phyloP scores from a whole-genome alignment of 305 asterid species.

The Fraxinus greggii region DNA sequence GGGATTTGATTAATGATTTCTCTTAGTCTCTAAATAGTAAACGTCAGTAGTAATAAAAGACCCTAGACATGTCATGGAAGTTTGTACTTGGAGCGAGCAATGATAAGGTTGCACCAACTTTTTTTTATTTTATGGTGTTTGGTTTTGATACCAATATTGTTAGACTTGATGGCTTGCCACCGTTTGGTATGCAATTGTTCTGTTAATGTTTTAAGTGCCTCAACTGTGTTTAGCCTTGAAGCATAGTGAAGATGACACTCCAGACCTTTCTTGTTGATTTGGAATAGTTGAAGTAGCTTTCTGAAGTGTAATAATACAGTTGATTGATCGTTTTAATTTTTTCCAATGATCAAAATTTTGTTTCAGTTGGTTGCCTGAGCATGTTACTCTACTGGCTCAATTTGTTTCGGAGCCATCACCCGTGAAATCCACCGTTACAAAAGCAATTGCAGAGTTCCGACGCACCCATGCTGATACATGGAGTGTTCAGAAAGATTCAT shows the following conservation, averaged over 20 bases:
- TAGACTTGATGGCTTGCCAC: background rate
- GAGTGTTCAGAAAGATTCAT: slow-evolving; percentile 87
- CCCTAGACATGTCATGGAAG: background rate
- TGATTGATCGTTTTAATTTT: background rate
- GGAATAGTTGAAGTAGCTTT: background rate
- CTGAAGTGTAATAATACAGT: slow-evolving; percentile 1
- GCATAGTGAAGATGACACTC: background rate
- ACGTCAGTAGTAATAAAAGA: background rate
- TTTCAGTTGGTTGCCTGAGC: slow-evolving; percentile 96
- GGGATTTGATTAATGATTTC: slow-evolving; percentile 12
- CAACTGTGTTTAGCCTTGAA: background rate
- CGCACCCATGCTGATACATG: slow-evolving; percentile 99
- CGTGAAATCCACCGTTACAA: slow-evolving; percentile 89
- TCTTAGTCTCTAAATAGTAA: background rate
- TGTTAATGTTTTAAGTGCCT: background rate
- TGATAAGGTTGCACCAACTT: background rate
- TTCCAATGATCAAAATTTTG: slow-evolving; percentile 1
- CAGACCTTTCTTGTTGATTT: background rate
- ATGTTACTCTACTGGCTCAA: slow-evolving; percentile 80
- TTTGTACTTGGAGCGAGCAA: slow-evolving; percentile 12
- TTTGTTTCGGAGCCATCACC: slow-evolving; percentile 94
- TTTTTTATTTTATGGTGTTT: background rate
- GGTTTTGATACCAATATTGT: background rate
- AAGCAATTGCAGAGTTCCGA: slow-evolving; percentile 97
- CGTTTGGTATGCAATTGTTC: background rate